Conservation (phyloP, 2,329 filamentous ascomycete genomes). For the Colletotrichum simmondsii region DNA sequence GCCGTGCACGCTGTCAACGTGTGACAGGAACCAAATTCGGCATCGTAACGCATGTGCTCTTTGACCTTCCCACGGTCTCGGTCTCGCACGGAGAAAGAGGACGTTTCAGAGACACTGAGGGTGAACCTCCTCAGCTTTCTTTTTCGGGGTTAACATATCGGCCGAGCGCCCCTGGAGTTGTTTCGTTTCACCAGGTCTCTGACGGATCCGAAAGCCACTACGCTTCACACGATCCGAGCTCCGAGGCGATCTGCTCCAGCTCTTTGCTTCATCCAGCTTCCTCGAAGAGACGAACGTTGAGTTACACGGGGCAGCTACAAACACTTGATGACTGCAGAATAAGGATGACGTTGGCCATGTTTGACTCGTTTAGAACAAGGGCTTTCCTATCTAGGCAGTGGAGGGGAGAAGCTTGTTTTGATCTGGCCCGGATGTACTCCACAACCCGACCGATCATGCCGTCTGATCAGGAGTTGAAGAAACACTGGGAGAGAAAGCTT, state of each 20-base stretch:
- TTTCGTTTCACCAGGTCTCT: neutral
- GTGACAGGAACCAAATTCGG: neutral
- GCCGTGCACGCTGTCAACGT: constrained; percentile 2
- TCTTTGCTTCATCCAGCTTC: neutral
- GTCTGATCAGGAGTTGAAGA: neutral
- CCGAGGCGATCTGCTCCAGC: too few relatives aligned
- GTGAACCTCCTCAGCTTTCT: neutral
- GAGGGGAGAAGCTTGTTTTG: neutral
- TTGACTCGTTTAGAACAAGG: neutral
- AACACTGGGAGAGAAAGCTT: neutral
- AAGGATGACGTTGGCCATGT: neutral
- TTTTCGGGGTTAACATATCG: neutral
- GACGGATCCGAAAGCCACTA: neutral
- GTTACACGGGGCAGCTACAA: neutral
- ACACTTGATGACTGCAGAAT: neutral
- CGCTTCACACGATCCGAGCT: neutral
- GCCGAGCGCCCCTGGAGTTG: neutral
- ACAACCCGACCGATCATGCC: neutral
- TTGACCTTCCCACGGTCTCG: neutral
- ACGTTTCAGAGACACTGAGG: neutral
- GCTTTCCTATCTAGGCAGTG: neutral
- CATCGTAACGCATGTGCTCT: neutral
- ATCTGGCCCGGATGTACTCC: neutral
- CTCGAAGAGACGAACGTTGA: neutral
- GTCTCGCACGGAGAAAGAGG: neutral